Evolutionary conservation across 2,329 filamentous ascomycete genomes (phyloP).

Genomic region (Cephalotrichum gorgonifer): DNA sequence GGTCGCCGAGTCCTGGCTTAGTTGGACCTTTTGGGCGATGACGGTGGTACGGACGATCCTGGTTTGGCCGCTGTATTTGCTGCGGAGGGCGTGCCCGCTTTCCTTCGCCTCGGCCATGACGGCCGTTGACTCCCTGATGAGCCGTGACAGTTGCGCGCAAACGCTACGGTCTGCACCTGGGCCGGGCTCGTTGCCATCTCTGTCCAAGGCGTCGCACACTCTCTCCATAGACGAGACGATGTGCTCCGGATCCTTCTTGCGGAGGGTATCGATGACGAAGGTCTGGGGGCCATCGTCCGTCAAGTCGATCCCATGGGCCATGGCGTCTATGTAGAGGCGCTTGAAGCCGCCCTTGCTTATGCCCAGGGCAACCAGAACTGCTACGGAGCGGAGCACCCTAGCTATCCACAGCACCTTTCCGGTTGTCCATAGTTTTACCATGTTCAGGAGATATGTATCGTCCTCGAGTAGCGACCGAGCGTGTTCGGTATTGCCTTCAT

Average conservation of each 20-base stretch:
- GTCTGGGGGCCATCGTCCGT: conserved; percentile 40
- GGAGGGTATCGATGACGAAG: conserved; percentile 48
- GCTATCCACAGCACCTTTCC: conserved; percentile 1
- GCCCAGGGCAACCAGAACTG: conserved; percentile 5
- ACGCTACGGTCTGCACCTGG: conserved; percentile 18
- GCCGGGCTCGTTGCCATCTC: conserved; percentile 24
- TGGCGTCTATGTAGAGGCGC: conserved; percentile 43
- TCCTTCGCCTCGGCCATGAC: conserved; percentile 10
- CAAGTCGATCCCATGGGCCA: conserved; percentile 41
- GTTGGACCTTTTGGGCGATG: conserved; percentile 69
- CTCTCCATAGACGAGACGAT: conserved; percentile 25
- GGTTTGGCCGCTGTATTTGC: conserved; percentile 62
- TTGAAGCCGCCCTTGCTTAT: conserved; percentile 4
- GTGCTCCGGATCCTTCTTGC: conserved; percentile 46
- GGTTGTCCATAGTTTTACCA: background rate
- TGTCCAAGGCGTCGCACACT: background rate
- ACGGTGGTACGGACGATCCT: conserved; percentile 66
- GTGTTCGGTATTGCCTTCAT: conserved; percentile 18
- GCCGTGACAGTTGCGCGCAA: conserved; percentile 10
- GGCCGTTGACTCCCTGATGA: conserved; percentile 17
- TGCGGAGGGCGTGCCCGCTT: conserved; percentile 42
- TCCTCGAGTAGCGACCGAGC: conserved; percentile 12
- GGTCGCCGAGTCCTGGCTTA: conserved; percentile 63
- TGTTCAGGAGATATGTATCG: conserved; percentile 5
- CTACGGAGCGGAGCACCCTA: conserved; percentile 2